Evolutionary conservation across 768 basidiomycete species (phyloP).

Genomic region (Kwoniella heveanensis): DNA sequence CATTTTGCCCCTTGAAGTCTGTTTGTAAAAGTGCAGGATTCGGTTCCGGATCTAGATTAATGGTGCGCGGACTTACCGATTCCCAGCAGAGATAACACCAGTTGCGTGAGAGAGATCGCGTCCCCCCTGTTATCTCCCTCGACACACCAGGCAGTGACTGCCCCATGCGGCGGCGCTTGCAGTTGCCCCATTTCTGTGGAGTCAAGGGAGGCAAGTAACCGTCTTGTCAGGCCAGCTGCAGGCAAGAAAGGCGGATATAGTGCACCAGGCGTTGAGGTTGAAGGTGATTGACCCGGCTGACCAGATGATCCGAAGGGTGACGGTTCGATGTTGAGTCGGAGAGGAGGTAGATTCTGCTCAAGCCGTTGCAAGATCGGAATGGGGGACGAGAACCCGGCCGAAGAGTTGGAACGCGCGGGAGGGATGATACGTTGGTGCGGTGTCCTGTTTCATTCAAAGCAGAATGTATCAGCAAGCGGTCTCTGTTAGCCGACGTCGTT

Average conservation of each 20-base stretch:
- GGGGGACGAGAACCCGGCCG: slow-evolving; percentile 58
- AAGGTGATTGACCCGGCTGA: background rate
- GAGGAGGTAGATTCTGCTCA: slow-evolving; percentile 52
- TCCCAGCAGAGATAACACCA: slow-evolving; percentile 22
- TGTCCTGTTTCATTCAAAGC: slow-evolving; percentile 22
- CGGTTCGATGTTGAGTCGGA: slow-evolving; percentile 22
- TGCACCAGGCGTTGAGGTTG: slow-evolving; percentile 18
- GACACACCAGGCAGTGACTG: slow-evolving; percentile 72
- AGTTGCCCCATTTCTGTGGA: slow-evolving; percentile 61
- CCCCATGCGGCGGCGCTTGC: slow-evolving; percentile 60
- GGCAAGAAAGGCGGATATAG: slow-evolving; percentile 70
- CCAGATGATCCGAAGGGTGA: slow-evolving; percentile 23
- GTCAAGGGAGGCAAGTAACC: slow-evolving; percentile 67
- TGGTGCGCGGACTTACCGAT: slow-evolving; percentile 23
- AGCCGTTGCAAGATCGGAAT: slow-evolving; percentile 63
- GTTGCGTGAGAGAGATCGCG: slow-evolving; percentile 57
- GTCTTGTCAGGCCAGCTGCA: slow-evolving; percentile 71
- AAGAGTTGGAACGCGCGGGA: slow-evolving; percentile 59
- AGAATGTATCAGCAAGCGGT: background rate
- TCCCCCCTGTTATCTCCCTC: slow-evolving; percentile 81
- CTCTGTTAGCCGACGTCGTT: too few species aligned
- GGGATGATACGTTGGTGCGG: slow-evolving; percentile 57
- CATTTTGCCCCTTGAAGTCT: too few species aligned
- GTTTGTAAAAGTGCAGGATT: too few species aligned
- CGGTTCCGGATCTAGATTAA: too few species aligned